Percentiles rank a stretch among this genome's conserved stretches.
These are phyloP conservation scores for Botryosphaeria dothidea DNA, from an alignment of 2,329 filamentous ascomycete genomes.

Conservation along the genomic window DNA sequence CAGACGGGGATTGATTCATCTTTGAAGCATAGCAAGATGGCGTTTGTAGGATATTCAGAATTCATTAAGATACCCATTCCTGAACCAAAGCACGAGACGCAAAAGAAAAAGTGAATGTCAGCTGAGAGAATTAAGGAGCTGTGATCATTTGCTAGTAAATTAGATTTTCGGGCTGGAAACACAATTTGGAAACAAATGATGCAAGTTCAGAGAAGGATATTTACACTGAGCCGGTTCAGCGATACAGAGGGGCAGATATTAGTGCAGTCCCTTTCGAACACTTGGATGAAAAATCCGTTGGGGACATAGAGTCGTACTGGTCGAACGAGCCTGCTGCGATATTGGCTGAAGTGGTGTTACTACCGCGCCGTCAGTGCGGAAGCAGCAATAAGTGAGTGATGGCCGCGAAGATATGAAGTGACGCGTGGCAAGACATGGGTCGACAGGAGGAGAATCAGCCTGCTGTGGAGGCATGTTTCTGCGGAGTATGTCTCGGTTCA, in stretches of 20 bases:
- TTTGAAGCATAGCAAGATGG: not conserved
- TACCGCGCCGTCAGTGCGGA: not conserved
- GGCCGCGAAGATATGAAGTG: not conserved
- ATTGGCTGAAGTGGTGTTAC: not conserved
- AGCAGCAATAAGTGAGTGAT: not conserved
- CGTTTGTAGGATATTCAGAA: not conserved
- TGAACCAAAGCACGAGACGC: no score
- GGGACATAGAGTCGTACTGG: not conserved
- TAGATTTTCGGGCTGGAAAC: no score
- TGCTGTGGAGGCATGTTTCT: not conserved
- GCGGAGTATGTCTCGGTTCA: not conserved
- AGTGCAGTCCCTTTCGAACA: no score
- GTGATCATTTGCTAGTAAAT: no score
- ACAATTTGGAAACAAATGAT: no score
- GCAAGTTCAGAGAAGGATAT: no score
- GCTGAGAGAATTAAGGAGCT: no score
- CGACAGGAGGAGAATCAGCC: not conserved
- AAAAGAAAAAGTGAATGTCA: no score
- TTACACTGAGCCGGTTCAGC: no score
- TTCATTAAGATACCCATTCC: no score
- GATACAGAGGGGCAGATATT: no score
- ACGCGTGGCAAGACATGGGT: not conserved
- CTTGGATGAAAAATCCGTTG: not conserved
- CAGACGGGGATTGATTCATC: no score
- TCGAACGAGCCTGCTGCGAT: not conserved